These are phyloP conservation scores for Penicillium hordei DNA, from an alignment of 2,329 filamentous ascomycete species.

Conservation along the genomic window DNA sequence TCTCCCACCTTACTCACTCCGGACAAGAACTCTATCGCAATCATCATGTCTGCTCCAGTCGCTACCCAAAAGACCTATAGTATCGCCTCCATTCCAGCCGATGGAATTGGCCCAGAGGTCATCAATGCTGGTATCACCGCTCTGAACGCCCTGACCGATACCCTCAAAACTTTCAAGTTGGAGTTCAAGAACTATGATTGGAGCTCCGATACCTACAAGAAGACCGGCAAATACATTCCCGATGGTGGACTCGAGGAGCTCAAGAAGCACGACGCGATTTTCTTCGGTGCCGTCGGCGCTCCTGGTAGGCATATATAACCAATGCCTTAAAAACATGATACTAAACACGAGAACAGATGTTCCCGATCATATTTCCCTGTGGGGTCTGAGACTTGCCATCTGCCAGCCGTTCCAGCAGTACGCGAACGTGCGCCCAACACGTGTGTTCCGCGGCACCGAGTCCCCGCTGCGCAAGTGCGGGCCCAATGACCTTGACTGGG, in stretches of 20 bases:
- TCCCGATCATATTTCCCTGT: constrained; percentile 66
- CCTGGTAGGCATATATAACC: constrained; percentile 42
- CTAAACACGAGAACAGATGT: constrained; percentile 46
- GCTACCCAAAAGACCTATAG: constrained; percentile 37
- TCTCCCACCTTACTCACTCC: neutral
- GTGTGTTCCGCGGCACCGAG: constrained; percentile 60
- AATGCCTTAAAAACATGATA: neutral
- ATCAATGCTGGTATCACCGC: constrained; percentile 64
- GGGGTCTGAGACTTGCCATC: constrained; percentile 66
- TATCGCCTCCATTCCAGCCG: constrained; percentile 67
- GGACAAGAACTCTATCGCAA: neutral
- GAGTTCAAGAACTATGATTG: constrained; percentile 65
- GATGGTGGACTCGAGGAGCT: constrained; percentile 59
- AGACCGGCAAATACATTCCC: constrained; percentile 64
- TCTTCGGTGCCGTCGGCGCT: constrained; percentile 67
- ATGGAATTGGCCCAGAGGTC: constrained; percentile 70
- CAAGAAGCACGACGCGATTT: constrained; percentile 62
- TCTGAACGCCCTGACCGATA: constrained; percentile 46
- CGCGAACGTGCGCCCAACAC: constrained; percentile 65
- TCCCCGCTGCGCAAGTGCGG: constrained; percentile 57
- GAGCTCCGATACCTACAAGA: constrained; percentile 66
- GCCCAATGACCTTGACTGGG: constrained; percentile 64
- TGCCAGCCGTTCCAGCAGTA: constrained; percentile 68
- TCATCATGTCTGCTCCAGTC: constrained; percentile 20
- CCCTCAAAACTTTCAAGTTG: constrained; percentile 58